Base-by-base conservation (phyloP, 257 asterid species). In the Dorcoceras hygrometricum region DNA sequence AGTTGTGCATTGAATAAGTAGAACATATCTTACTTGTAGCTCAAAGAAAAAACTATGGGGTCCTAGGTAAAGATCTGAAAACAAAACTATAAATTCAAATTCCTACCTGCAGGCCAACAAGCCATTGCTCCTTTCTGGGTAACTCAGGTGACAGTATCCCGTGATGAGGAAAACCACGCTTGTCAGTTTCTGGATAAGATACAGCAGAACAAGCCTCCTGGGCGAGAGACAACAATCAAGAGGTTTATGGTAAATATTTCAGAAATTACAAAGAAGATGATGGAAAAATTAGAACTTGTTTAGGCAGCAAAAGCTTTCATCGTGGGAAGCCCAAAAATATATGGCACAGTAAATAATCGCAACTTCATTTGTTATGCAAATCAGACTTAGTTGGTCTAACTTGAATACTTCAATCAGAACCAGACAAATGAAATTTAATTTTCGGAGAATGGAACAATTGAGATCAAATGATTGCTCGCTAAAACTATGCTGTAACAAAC, bases 61-160 rank as follows among this genome's bases (percentile, higher is more conserved):
- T n/a, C 28, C 54, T 10, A 36, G 56, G 34, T 23, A 36, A 3
- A 9, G 27, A 70, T 57, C 23, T 22, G 11, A 61, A 64, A 18
- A 43, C 12, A 53, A 27, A 7, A 70, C 24, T 56, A 29, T 19
- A 27, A 11, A 24, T 56, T 66, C 43, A 61, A 71, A 65, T 32
- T 36, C 55, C 68, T 63, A 89, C 99, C 99, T 90, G 89, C 51
- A 94, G 84, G 55, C 96, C 99, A 67, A 85, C 83, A 31, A 83
- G 66, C 99, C 97, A 94, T 66, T 81, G 96, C 82, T 82, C 86
- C 77, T 84, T 88, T 72, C 77, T 81, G 53, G 84, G 62, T 43
- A 78, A 39, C 57, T 71, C 77, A n/a, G 85, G 74, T 57, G 76
- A 60, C 67, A 48, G 31, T 75, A 65, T 78, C 46, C 78, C 69